Evolutionary conservation across 192 early-diverging fungal genomes (phyloP).

Genomic region (Coemansia sp.): DNA sequence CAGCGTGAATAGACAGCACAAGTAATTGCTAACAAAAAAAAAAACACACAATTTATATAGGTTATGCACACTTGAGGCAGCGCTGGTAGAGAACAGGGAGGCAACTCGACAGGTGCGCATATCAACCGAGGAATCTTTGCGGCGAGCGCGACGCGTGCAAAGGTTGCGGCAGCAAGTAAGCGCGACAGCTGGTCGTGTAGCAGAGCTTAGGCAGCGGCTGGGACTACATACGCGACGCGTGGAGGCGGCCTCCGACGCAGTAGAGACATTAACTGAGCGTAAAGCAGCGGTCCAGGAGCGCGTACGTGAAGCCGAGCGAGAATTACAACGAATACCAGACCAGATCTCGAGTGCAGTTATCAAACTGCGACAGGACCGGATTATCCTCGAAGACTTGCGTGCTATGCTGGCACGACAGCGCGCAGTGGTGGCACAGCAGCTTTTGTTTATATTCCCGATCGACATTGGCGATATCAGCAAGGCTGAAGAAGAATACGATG

Average conservation of each 20-base stretch:
- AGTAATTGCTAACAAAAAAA: too few relatives aligned
- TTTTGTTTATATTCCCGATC: conserved; percentile 21
- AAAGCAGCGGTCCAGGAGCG: too few relatives aligned
- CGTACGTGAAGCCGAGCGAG: neutral
- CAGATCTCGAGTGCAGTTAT: neutral
- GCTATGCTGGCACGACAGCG: conserved; percentile 48
- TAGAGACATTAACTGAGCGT: neutral
- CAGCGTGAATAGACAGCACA: neutral
- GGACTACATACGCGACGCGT: conserved; percentile 13
- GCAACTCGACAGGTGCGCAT: neutral
- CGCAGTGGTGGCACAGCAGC: neutral
- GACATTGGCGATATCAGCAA: conserved; percentile 11
- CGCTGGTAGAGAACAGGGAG: conserved; percentile 3
- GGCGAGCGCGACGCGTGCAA: neutral
- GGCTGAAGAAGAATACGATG: neutral
- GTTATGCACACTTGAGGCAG: conserved; percentile 18
- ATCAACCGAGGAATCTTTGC: conserved; percentile 7
- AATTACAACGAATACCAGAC: neutral
- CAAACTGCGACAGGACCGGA: conserved; percentile 39
- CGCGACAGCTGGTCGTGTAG: neutral
- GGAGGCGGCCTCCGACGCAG: conserved; percentile 24
- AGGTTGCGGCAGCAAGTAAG: conserved; percentile 12
- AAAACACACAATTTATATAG: neutral
- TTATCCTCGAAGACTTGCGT: conserved; percentile 43
- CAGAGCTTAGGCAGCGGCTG: neutral